Conservation (phyloP, 2,329 filamentous ascomycete genomes). For the Pestalotiopsis sp. region DNA sequence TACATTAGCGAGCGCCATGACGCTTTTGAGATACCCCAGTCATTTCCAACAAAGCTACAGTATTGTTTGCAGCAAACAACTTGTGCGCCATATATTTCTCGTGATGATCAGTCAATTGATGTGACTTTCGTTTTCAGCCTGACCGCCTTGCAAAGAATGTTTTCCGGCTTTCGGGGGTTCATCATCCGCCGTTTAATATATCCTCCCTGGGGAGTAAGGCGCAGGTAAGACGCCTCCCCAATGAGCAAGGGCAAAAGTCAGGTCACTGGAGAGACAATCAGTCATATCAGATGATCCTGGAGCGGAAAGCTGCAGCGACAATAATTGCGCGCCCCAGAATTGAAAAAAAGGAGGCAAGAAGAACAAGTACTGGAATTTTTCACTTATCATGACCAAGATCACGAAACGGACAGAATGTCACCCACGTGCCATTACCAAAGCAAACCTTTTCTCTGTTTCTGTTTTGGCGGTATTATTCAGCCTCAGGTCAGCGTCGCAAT, state of each 20-base stretch:
- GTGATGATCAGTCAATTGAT: background rate
- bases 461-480: background rate
- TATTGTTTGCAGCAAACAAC: background rate
- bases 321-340: background rate
- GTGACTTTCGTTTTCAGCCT: too few species aligned
- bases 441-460: background rate
- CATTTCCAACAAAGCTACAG: slow-evolving; percentile 9
- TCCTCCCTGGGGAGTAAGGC: background rate
- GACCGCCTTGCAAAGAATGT: background rate
- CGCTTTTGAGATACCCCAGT: slow-evolving; percentile 14
- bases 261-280: background rate
- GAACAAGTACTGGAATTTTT: too few species aligned
- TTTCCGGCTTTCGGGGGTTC: background rate
- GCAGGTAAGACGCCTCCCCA: background rate
- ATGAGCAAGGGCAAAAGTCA: background rate
- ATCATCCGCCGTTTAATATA: background rate
- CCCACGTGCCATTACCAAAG: background rate
- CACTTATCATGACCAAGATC: too few species aligned
- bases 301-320: background rate
- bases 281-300: background rate
- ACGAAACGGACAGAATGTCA: background rate
- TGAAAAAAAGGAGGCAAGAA: too few species aligned
- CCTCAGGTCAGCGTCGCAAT: slow-evolving; percentile 1
- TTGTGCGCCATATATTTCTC: background rate
- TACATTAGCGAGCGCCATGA: slow-evolving; percentile 10